Evolutionary conservation across 225 moss, liverwort and hornwort species (phyloP), one percentile per base, ranked within the genome.

Genomic region (Bryum argenteum): DNA sequence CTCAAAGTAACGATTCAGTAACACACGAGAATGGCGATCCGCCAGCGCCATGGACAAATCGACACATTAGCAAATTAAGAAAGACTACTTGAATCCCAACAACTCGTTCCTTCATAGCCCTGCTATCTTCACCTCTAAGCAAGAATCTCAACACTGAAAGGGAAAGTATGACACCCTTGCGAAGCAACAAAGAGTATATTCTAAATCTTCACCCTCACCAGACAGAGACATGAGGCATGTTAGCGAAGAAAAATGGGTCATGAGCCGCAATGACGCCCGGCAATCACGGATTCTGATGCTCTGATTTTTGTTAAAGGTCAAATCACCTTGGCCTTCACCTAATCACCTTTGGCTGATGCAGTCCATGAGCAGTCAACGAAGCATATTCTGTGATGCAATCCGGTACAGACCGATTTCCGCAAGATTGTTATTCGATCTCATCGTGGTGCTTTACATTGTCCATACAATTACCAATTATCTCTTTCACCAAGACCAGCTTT

Each of bases 361-460:
- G 67, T 66, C 21, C 44, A 47, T 47, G 15, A 24, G 74, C 43
- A 53, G 78, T 82, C 71, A 75, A 71, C 52, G 20, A 17, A 50
- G 82, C 38, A 75, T 78, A 71, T 75, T 71, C 71, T 21, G 10
- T 41, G 16, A 13, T n/a, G 17, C 24, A 23, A 63, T 77, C 63
- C 33, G 75, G n/a, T 1, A 11, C 3, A 43, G 38, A 63, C 48
- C 23, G 67, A 75, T 75, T 78, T 62, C 18, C 63, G 63, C 63
- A 67, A 75, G 82, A 78, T 78, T 51, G 44, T 58, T 71, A 82
- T 78, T 78, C 71, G 82, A 75, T 75, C 75, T 67, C 67, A 75
- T 75, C 75, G 5, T n/a, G 57, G n/a, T n/a, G n/a, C n/a, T n/a
- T n/a, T n/a, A n/a, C n/a, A n/a, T n/a, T n/a, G n/a, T n/a, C 5